These are phyloP conservation scores for Globisporangium irregulare DNA, from an alignment of 352 stramenopile genomes.

Conservation along the genomic window DNA sequence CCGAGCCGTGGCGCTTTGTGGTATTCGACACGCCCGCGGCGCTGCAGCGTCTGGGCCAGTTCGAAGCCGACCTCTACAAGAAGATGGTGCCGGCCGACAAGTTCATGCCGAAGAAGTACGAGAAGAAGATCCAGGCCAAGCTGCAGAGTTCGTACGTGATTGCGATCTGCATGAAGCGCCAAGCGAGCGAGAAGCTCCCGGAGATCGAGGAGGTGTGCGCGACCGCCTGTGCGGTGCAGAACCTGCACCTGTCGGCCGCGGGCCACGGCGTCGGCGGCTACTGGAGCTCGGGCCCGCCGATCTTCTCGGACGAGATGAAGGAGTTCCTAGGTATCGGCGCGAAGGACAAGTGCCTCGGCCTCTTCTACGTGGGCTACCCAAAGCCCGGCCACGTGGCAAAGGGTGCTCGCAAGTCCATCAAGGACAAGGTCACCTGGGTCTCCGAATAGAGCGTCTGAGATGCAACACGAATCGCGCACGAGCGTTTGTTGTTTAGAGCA, in stretches of 20 bases:
- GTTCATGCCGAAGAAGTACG: constrained; percentile 74
- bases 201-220: constrained; percentile 81
- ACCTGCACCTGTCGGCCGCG: constrained; percentile 77
- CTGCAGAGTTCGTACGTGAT: constrained; percentile 69
- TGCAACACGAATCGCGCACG: background rate
- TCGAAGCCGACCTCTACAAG: constrained; percentile 72
- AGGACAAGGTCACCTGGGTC: constrained; percentile 75
- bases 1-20: constrained; percentile 80
- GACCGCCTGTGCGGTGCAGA: constrained; percentile 77
- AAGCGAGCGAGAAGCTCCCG: constrained; percentile 74
- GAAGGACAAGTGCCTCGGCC: constrained; percentile 76
- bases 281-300: constrained; percentile 77
- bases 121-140: constrained; percentile 79
- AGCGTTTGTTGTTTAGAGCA: constrained; percentile 7
- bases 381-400: constrained; percentile 49
- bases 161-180: constrained; percentile 86
- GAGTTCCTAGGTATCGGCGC: constrained; percentile 57
- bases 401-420: constrained; percentile 61
- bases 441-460: constrained; percentile 15
- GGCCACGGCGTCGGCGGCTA: constrained; percentile 74
- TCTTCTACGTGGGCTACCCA: constrained; percentile 82
- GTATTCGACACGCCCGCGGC: constrained; percentile 59
- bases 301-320: constrained; percentile 80
- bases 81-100: constrained; percentile 55
- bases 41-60: constrained; percentile 48